Percentiles rank a stretch among this genome's conserved stretches.
phyloP scores from a whole-genome alignment of 176 grass and related monocot genomes.

The Stipa capillata region DNA sequence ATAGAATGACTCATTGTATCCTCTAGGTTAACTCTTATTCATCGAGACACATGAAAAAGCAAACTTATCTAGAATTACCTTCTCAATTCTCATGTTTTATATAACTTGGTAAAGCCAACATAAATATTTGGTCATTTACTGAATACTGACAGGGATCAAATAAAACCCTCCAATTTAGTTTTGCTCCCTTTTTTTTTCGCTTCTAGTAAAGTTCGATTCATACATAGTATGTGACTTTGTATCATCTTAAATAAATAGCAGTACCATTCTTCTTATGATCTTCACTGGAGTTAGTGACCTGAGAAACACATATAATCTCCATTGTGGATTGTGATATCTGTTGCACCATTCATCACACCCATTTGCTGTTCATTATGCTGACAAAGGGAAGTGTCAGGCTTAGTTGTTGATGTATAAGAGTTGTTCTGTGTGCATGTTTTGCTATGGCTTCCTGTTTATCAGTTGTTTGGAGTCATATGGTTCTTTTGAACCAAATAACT shows the following conservation, averaged over 20 bases:
- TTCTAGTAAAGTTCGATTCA: neutral
- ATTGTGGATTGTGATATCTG: neutral
- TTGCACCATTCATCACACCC: neutral
- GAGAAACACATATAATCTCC: neutral
- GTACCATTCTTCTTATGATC: neutral
- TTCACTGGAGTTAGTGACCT: neutral
- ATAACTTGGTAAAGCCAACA: neutral
- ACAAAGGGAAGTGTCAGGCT: neutral
- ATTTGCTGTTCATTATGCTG: neutral
- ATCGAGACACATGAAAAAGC: neutral
- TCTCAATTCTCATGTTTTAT: neutral
- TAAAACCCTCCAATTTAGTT: neutral
- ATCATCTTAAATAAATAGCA: neutral
- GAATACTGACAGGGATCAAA: neutral
- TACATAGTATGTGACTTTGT: neutral
- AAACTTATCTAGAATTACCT: neutral
- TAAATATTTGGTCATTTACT: neutral
- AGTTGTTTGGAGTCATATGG: neutral
- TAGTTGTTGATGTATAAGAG: neutral
- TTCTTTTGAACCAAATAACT: neutral
- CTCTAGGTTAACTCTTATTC: neutral
- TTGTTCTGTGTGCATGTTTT: neutral
- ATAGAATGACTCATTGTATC: neutral
- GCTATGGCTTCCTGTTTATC: neutral
- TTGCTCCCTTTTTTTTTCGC: neutral